A percentile compares a stretch with the other conserved stretches of the same genome.
Evolutionary conservation across 306 rosid species (phyloP).

Genomic region (Inga laurina): DNA sequence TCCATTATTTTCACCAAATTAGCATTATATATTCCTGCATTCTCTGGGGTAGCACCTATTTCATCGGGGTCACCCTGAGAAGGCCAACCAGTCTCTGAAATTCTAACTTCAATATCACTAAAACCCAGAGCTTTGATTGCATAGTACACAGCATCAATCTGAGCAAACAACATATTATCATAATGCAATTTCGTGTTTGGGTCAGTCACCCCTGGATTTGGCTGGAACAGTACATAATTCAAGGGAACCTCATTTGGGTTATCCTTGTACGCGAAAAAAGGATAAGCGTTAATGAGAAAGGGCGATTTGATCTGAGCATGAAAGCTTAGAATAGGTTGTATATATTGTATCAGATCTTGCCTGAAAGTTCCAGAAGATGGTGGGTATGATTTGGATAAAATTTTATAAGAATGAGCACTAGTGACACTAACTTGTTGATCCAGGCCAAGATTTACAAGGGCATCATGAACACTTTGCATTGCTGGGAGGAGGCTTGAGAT

Average conservation of each 20-base stretch:
- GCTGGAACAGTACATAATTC: constrained; percentile 76
- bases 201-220: constrained; percentile 69
- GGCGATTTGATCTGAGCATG: constrained; percentile 72
- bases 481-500: constrained; percentile 69
- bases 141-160: constrained; percentile 85
- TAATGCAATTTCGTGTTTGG: constrained; percentile 71
- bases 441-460: constrained; percentile 72
- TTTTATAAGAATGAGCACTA: constrained; percentile 72
- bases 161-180: constrained; percentile 92
- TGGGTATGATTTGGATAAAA: constrained; percentile 63
- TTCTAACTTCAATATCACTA: constrained; percentile 64
- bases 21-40: constrained; percentile 73
- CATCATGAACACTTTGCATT: constrained; percentile 70
- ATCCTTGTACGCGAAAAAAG: constrained; percentile 76
- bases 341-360: constrained; percentile 51
- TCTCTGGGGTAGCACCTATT: constrained; percentile 71
- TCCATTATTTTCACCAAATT: constrained; percentile 64
- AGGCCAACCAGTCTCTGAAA: constrained; percentile 98
- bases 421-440: constrained; percentile 65
- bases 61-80: constrained; percentile 79
- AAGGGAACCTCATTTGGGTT: constrained; percentile 57
- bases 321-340: constrained; percentile 67
- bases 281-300: constrained; percentile 81
- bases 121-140: constrained; percentile 82
- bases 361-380: constrained; percentile 75